A percentile compares a stretch with the other conserved stretches of the same genome.
Evolutionary conservation across 345 rosid species (phyloP).

Genomic region (Rhizophora mangle): DNA sequence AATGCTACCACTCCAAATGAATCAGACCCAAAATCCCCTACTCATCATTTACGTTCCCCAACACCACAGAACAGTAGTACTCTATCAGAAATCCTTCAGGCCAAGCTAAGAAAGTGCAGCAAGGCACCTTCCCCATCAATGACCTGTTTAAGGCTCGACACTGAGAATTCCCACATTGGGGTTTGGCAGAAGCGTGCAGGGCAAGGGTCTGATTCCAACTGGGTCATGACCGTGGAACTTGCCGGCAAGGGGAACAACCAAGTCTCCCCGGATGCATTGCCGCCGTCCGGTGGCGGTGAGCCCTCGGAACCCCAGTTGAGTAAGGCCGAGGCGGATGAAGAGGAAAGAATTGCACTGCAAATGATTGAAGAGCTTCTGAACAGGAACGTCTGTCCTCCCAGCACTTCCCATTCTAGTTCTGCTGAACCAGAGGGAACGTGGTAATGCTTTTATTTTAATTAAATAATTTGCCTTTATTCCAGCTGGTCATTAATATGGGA

Average conservation of each 20-base stretch:
- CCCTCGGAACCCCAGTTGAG: slow-evolving; percentile 16
- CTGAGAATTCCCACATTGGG: slow-evolving; percentile 65
- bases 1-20: slow-evolving; percentile 6
- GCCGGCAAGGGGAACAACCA: slow-evolving; percentile 25
- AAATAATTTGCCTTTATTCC: background rate
- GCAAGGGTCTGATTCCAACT: slow-evolving; percentile 48
- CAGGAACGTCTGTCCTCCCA: slow-evolving; percentile 38
- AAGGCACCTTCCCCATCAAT: slow-evolving; percentile 65
- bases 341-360: slow-evolving; percentile 71
- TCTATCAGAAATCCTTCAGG: slow-evolving; percentile 51
- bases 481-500: background rate
- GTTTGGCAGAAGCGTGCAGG: slow-evolving; percentile 86
- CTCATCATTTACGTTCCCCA: background rate
- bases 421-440: background rate
- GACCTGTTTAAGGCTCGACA: slow-evolving; percentile 77
- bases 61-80: slow-evolving; percentile 15
- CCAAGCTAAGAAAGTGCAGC: slow-evolving; percentile 62
- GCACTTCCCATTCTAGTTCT: slow-evolving; percentile 3
- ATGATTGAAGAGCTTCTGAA: slow-evolving; percentile 96
- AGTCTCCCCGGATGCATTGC: slow-evolving; percentile 3
- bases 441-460: background rate
- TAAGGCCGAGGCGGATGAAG: slow-evolving; percentile 44
- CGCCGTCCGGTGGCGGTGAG: background rate
- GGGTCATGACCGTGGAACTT: slow-evolving; percentile 78
- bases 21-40: slow-evolving; percentile 1